These are phyloP conservation scores for Salix exigua DNA, from an alignment of 345 rosid genomes.

Conservation along the genomic window DNA sequence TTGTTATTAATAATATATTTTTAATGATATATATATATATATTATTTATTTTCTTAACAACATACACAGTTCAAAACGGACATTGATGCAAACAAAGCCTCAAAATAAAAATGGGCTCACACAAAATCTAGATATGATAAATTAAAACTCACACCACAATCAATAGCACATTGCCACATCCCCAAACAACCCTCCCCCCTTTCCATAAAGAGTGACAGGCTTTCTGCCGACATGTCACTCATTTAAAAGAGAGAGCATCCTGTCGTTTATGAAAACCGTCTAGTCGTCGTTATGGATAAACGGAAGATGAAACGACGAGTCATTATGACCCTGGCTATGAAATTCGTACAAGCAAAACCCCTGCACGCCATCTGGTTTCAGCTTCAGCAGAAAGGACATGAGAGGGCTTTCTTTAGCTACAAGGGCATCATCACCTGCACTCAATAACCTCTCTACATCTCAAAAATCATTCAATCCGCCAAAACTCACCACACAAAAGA, in stretches of 20 bases:
- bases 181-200: no score
- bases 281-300: neutral
- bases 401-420: slow-evolving; percentile 49
- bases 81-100: no score
- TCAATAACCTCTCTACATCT: slow-evolving; percentile 3
- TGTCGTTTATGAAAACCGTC: neutral
- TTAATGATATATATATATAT: no score
- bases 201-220: no score
- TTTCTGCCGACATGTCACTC: neutral
- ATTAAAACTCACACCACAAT: no score
- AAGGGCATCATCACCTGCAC: slow-evolving; percentile 39
- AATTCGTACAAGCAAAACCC: neutral
- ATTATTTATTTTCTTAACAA: no score
- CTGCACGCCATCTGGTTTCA: neutral
- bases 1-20: no score
- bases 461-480: slow-evolving; percentile 2
- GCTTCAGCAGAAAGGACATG: slow-evolving; percentile 33
- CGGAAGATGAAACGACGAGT: neutral
- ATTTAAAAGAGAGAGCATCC: neutral
- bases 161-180: no score
- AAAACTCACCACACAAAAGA: slow-evolving; percentile 3
- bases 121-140: no score
- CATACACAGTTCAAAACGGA: no score
- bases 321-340: neutral
- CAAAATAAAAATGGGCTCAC: no score